Base-by-base conservation (phyloP, 345 rosid species). In the Moricandia arvensis region DNA sequence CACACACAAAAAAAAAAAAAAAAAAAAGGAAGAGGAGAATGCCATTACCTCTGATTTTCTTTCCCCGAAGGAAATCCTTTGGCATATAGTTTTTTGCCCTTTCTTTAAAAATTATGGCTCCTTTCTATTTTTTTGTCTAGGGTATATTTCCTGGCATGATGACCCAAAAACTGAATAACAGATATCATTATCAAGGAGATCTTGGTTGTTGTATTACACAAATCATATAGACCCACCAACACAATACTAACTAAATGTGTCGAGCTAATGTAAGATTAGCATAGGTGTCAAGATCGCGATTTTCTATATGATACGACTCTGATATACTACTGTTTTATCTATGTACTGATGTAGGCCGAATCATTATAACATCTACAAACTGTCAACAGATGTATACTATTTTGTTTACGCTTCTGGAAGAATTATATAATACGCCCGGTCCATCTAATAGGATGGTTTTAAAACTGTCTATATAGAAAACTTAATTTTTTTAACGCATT, bases 241-340 rank as follows among this genome's bases (percentile, higher is more conserved):
- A n/a, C n/a, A 21, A 21, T 21, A 21, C 24, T 21, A 21, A 21
- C 1, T 21, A 21, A 21, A 21, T 66, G 35, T 24, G 67, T 33
- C 7, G n/a, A 49, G 51, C 59, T 51, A 49, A 55, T 57, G 30
- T 38, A 51, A 51, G 53, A 68, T 68, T 68, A 49, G 66, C n/a
- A 21, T 21, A 21, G 24, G 35, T 45, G 66, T 75, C 72, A 58
- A 73, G n/a, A 54, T 29, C 6, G 18, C 6, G 18, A 63, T 35
- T 74, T 37, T 29, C 34, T 67, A 9, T 35, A 34, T 66, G 73
- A 68, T 68, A 41, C n/a, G 55, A 63, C 63, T 51, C n/a, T 63
- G 31, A 63, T 71, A 16, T 4, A 21, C n/a, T 45, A 17, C 7
- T 8, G 13, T n/a, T 21, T 12, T 58, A 26, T 33, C 2, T 61